Conservation (phyloP, 345 rosid genomes). For the Eucalyptus urophylla region DNA sequence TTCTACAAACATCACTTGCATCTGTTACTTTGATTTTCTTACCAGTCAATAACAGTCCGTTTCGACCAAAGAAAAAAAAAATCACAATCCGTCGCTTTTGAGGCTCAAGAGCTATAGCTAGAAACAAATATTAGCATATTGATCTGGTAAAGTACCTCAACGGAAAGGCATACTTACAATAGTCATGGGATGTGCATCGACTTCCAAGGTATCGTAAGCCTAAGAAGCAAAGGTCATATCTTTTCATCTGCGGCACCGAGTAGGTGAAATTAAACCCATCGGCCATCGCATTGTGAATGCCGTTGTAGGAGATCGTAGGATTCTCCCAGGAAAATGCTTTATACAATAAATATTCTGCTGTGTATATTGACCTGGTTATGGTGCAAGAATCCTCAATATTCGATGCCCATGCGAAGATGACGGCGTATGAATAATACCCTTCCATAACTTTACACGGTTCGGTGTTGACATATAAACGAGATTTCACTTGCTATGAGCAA, state of each 20-base stretch:
- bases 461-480: background rate
- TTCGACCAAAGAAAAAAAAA: too few species aligned
- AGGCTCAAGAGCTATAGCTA: too few species aligned
- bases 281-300: background rate
- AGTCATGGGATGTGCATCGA: too few species aligned
- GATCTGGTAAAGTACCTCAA: too few species aligned
- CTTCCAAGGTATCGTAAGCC: background rate
- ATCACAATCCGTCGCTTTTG: too few species aligned
- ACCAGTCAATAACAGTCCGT: too few species aligned
- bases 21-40: too few species aligned
- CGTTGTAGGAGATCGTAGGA: background rate
- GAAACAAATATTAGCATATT: too few species aligned
- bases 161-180: too few species aligned
- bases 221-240: background rate
- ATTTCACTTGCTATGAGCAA: background rate
- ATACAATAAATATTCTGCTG: background rate
- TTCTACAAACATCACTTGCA: too few species aligned
- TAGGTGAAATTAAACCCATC: background rate
- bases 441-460: fast-evolving
- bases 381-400: background rate
- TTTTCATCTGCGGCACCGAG: too few species aligned
- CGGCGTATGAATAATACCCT: background rate
- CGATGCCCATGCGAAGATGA: background rate
- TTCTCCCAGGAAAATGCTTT: background rate
- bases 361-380: background rate